phyloP scores from a whole-genome alignment of 1,284 basidiomycete species.

The Coniophora puteana region DNA sequence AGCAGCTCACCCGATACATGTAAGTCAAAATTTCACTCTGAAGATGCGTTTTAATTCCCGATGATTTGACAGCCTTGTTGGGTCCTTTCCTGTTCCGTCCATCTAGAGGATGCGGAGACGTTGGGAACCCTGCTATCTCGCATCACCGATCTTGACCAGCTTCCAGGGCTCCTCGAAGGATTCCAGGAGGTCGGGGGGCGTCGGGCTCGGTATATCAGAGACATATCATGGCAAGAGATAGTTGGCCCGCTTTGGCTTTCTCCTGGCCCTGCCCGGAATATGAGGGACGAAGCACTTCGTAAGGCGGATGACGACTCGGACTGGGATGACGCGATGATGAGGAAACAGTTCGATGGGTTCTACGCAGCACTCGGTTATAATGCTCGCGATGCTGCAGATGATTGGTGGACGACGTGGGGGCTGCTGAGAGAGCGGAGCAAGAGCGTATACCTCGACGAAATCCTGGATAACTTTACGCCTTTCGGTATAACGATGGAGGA shows the following conservation, averaged over 20 bases:
- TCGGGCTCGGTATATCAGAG: slow-evolving; percentile 6
- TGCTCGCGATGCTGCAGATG: slow-evolving; percentile 33
- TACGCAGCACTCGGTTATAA: slow-evolving; percentile 34
- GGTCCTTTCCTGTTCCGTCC: slow-evolving; percentile 28
- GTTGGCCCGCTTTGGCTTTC: slow-evolving; percentile 16
- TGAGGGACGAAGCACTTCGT: slow-evolving; percentile 14
- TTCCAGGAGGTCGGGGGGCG: slow-evolving; percentile 36
- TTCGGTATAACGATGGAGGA: too few relatives aligned
- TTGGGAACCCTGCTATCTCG: slow-evolving; percentile 40
- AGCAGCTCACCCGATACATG: slow-evolving; percentile 37
- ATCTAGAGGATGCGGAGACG: slow-evolving; percentile 36
- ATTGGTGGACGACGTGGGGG: slow-evolving; percentile 41
- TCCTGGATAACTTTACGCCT: too few relatives aligned
- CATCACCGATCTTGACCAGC: slow-evolving; percentile 30
- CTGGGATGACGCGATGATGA: slow-evolving; percentile 27
- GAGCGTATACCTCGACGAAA: too few relatives aligned
- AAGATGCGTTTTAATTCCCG: not conserved
- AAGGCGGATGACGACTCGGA: slow-evolving; percentile 18
- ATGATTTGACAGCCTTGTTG: slow-evolving; percentile 12
- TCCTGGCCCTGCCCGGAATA: slow-evolving; percentile 12
- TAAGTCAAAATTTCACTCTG: slow-evolving; percentile 5
- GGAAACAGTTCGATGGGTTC: slow-evolving; percentile 35
- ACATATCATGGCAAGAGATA: slow-evolving; percentile 11
- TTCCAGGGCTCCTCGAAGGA: slow-evolving; percentile 33
- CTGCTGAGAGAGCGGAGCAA: slow-evolving; percentile 22